phyloP scores from a whole-genome alignment of 495 filamentous ascomycete genomes.

The Talaromyces adpressus region DNA sequence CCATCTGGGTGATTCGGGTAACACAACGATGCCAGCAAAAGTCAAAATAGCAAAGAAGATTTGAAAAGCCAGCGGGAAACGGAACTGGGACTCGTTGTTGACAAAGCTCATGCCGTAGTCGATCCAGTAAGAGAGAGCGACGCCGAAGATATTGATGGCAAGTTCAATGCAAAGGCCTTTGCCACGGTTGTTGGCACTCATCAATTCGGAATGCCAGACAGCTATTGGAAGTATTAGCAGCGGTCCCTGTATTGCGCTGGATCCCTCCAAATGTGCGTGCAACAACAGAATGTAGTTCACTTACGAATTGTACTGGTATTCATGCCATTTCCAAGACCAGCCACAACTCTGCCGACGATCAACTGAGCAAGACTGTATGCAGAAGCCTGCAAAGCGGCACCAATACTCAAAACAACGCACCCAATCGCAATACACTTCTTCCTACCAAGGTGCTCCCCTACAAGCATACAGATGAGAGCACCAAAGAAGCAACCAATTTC shows the following conservation, averaged over 20 bases:
- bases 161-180: conserved; percentile 57
- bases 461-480: conserved; percentile 38
- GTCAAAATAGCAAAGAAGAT: conserved; percentile 49
- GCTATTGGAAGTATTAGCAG: conserved; percentile 16
- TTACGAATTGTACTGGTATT: conserved; percentile 41
- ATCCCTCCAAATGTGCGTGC: background rate
- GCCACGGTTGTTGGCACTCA: conserved; percentile 54
- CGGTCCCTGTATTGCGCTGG: background rate
- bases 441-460: conserved; percentile 48
- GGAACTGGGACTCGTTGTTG: conserved; percentile 25
- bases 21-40: conserved; percentile 36
- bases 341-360: conserved; percentile 42
- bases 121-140: conserved; percentile 32
- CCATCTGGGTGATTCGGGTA: conserved; percentile 50
- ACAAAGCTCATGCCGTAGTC: conserved; percentile 30
- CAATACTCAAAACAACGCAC: conserved; percentile 45
- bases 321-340: conserved; percentile 43
- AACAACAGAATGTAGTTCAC: conserved; percentile 2
- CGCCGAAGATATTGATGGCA: conserved; percentile 53
- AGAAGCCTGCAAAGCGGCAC: conserved; percentile 47
- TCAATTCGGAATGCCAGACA: conserved; percentile 51
- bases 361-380: conserved; percentile 44
- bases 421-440: conserved; percentile 47
- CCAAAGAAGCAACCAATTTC: conserved; percentile 52
- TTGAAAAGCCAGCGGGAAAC: conserved; percentile 49